Evolutionary conservation across 2,329 filamentous ascomycete genomes (phyloP), one percentile per base, ranked within the genome.

Genomic region (Purpureocillium takamizusanense): DNA sequence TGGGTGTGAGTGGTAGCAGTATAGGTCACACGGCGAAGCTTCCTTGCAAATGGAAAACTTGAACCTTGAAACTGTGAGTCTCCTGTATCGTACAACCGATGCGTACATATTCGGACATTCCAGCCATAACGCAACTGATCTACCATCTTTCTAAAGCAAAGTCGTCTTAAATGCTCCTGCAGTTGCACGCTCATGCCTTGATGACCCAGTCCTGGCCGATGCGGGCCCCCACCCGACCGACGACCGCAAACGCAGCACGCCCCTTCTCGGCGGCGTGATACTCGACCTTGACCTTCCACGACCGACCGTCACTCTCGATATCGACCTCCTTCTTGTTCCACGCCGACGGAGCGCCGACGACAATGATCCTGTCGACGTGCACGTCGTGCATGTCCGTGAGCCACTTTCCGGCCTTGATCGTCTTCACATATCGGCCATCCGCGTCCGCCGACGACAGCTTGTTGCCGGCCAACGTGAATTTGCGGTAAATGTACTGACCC

Each of bases 401-500:
- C 69, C 88, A 97, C 27, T 74, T 71, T 30, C 82, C 80, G 60
- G 84, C 42, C 51, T 65, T 59, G 38, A 60, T 75, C 4, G 74
- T 74, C 50, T 72, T 73, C 36, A 57, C 58, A 25, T 68, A 67
- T 2, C 69, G 69, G 18, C 63, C 61, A 51, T 75, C 76, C 7
- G 83, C 69, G 46, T 94, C 79, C n/a, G 72, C 72, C 1, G 84
- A 89, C 5, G 67, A 67, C n/a, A 97, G 66, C 1, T 68, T 69
- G 13, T 72, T 70, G 42, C 62, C 65, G 21, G 68, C 64, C 43
- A 89, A 83, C 17, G 66, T 67, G 63, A 98, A 95, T 43, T 69
- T 72, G 42, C 88, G 85, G 64, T 95, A 82, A 50, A 97, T 89
- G 61, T 84, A 95, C 44, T 87, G 87, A 10, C 89, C 90, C 46